A percentile compares a stretch with the other conserved stretches of the same genome.
These are phyloP conservation scores for Chaetoceros muelleri DNA, from an alignment of 108 stramenopile genomes.

Conservation along the genomic window DNA sequence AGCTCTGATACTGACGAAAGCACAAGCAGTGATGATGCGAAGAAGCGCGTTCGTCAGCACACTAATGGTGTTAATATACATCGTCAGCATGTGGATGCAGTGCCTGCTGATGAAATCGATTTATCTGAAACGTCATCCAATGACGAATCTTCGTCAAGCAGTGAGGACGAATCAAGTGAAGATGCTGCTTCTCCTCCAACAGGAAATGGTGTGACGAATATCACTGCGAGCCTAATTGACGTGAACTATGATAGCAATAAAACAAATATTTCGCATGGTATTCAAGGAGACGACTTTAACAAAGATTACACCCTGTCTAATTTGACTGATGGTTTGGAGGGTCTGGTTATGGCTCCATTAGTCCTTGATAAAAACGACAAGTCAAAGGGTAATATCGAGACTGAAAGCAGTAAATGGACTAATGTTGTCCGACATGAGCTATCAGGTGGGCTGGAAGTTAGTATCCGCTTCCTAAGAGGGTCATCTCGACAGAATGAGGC, in stretches of 20 bases:
- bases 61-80: too few species aligned
- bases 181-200: too few species aligned
- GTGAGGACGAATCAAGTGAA: constrained; percentile 4
- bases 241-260: not conserved
- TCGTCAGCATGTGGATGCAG: too few species aligned
- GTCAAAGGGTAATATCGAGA: constrained; percentile 18
- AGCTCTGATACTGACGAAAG: constrained; percentile 27
- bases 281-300: not conserved
- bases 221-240: not conserved
- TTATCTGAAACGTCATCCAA: constrained; percentile 2
- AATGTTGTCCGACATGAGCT: constrained; percentile 62
- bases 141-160: not conserved
- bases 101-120: not conserved
- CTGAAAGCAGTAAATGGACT: constrained; percentile 49
- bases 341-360: constrained; percentile 72
- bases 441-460: constrained; percentile 49
- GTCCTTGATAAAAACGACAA: constrained; percentile 27
- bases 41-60: too few species aligned
- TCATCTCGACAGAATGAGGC: constrained; percentile 27
- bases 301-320: not conserved
- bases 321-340: constrained; percentile 39
- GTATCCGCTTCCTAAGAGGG: constrained; percentile 56
- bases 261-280: not conserved
- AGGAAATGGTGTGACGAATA: constrained; percentile 14
- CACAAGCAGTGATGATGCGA: constrained; percentile 3